phyloP scores from a whole-genome alignment of 305 asterid genomes.

The Rubia balearica region DNA sequence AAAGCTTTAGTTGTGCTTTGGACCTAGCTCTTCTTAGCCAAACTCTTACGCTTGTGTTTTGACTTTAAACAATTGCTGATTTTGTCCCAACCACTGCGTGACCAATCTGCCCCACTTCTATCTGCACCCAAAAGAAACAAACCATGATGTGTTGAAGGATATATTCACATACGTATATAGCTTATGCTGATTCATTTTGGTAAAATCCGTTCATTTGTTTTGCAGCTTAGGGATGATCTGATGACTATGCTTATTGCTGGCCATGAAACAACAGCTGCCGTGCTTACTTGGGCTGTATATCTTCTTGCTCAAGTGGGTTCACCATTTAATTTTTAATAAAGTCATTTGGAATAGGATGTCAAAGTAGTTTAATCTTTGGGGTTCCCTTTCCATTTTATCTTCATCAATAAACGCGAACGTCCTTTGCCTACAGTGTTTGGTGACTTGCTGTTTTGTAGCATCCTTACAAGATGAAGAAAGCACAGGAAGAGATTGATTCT shows the following conservation, averaged over 20 bases:
- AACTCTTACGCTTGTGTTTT: not conserved
- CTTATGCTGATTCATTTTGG: conserved; percentile 11
- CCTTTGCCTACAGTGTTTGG: conserved; percentile 12
- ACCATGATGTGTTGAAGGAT: not conserved
- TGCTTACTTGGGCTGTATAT: conserved; percentile 89
- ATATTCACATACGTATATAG: not conserved
- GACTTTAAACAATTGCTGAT: not conserved
- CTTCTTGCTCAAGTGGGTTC: conserved; percentile 76
- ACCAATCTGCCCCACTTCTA: not conserved
- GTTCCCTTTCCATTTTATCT: not conserved
- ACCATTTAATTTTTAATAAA: conserved; percentile 1
- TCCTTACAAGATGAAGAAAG: conserved; percentile 87
- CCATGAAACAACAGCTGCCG: conserved; percentile 97
- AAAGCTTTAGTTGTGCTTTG: not conserved
- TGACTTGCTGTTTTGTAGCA: conserved; percentile 40
- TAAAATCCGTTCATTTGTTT: conserved; percentile 10
- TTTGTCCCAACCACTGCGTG: not conserved
- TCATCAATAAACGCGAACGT: conserved; percentile 11
- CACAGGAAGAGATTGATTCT: conserved; percentile 76
- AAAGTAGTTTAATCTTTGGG: not conserved
- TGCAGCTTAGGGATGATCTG: conserved; percentile 89
- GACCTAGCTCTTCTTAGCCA: not conserved
- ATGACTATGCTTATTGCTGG: conserved; percentile 99
- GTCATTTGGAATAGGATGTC: conserved; percentile 3
- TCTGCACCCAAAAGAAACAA: not conserved